Percentiles rank a stretch among this genome's conserved stretches.
These are phyloP conservation scores for Xerocomus potaroensis DNA, from an alignment of 768 basidiomycete genomes.

Conservation along the genomic window DNA sequence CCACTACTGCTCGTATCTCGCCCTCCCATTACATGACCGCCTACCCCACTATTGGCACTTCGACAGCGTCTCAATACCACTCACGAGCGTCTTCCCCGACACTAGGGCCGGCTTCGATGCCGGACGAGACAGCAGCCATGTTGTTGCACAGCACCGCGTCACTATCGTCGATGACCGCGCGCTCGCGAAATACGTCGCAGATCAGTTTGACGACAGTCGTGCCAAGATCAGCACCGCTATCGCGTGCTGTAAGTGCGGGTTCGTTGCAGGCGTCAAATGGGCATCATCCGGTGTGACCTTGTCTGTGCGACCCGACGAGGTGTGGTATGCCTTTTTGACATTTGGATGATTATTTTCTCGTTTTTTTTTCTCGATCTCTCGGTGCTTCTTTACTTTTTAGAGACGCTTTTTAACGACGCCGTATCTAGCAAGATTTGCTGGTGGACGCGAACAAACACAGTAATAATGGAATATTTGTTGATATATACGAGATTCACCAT, in stretches of 20 bases:
- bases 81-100: conserved; percentile 31
- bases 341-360: background rate
- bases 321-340: background rate
- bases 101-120: conserved; percentile 9
- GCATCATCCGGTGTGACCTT: conserved; percentile 7
- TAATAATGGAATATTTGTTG: background rate
- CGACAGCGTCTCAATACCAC: conserved; percentile 32
- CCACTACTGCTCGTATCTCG: conserved; percentile 5
- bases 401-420: background rate
- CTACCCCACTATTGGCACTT: conserved; percentile 26
- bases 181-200: conserved; percentile 66
- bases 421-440: background rate
- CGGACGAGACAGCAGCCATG: conserved; percentile 13
- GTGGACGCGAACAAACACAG: background rate
- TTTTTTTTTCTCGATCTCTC: background rate
- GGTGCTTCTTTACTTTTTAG: background rate
- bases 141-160: conserved; percentile 33
- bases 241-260: conserved; percentile 31
- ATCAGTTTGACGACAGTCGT: conserved; percentile 54
- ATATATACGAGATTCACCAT: background rate
- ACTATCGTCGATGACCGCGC: conserved; percentile 41
- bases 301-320: background rate
- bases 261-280: conserved; percentile 14
- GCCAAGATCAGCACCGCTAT: conserved; percentile 40
- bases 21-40: conserved; percentile 16